Evolutionary conservation across 441 rosid species (phyloP).

Genomic region (Melastoma candidum): DNA sequence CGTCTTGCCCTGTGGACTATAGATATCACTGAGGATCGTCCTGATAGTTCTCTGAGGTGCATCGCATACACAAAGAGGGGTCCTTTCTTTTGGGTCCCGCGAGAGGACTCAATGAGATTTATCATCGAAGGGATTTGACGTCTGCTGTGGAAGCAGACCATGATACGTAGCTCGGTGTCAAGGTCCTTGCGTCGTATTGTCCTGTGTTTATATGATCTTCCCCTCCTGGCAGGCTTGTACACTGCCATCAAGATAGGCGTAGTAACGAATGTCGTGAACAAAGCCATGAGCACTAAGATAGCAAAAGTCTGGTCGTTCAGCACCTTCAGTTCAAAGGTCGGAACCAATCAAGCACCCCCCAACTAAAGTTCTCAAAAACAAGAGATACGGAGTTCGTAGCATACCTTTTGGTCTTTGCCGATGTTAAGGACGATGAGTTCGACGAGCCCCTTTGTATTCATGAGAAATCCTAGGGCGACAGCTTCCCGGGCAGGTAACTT

Average conservation of each 20-base stretch:
- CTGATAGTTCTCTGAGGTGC: slow-evolving; percentile 74
- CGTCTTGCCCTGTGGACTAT: slow-evolving; percentile 49
- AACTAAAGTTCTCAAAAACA: no score
- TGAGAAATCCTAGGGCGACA: no score
- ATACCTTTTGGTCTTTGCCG: no score
- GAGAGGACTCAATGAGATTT: slow-evolving; percentile 45
- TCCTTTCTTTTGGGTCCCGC: slow-evolving; percentile 36
- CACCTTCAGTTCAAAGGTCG: slow-evolving; percentile 24
- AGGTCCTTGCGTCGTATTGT: slow-evolving; percentile 31
- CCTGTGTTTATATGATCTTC: slow-evolving; percentile 22
- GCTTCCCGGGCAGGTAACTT: no score
- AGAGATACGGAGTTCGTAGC: no score
- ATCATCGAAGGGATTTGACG: slow-evolving; percentile 54
- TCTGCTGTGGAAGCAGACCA: slow-evolving; percentile 60
- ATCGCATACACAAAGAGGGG: slow-evolving; percentile 45
- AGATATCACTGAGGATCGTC: slow-evolving; percentile 61
- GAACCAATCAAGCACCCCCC: no score
- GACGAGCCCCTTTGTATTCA: no score
- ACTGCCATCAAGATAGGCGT: slow-evolving; percentile 52
- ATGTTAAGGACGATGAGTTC: no score
- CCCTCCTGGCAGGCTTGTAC: slow-evolving; percentile 45
- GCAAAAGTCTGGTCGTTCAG: slow-evolving; percentile 59
- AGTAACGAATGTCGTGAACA: slow-evolving; percentile 62
- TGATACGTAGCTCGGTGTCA: slow-evolving; percentile 32
- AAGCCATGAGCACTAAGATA: slow-evolving; percentile 58